phyloP scores from a whole-genome alignment of 2,329 filamentous ascomycete species.

The Microascus cirrosus region DNA sequence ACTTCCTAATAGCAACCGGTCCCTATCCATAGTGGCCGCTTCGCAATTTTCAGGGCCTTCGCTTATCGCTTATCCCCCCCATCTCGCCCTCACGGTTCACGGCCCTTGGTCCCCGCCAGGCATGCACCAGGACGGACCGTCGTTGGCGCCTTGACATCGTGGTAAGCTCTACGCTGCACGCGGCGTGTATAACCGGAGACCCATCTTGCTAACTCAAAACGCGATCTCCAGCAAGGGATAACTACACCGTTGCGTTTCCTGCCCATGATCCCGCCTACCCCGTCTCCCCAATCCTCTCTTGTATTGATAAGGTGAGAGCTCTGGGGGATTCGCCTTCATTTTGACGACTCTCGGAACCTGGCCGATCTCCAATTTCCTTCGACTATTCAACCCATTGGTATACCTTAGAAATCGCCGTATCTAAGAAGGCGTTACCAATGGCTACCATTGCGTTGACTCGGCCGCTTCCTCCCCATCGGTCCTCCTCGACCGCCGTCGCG shows the following conservation, averaged over 20 bases:
- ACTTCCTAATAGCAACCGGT: neutral
- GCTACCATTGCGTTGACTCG: slow-evolving; percentile 42
- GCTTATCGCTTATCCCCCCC: neutral
- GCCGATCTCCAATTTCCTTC: neutral
- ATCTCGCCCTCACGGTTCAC: neutral
- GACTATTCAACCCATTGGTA: neutral
- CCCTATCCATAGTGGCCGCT: neutral
- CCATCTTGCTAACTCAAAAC: neutral
- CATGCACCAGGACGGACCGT: neutral
- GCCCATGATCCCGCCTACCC: neutral
- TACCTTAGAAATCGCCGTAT: neutral
- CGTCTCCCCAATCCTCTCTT: neutral
- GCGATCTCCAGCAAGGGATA: neutral
- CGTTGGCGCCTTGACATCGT: neutral
- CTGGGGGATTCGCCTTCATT: neutral
- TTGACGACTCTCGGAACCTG: neutral
- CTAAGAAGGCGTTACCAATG: slow-evolving; percentile 23
- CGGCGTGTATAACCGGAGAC: neutral
- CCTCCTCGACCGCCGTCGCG: slow-evolving; percentile 22
- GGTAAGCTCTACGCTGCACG: neutral
- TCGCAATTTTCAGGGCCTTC: neutral
- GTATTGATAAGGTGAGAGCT: neutral
- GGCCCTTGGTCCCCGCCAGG: neutral
- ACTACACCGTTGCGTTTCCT: neutral
- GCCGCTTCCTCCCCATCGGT: slow-evolving; percentile 32